A percentile compares a stretch with the other conserved stretches of the same genome.
phyloP scores from a whole-genome alignment of 2,329 filamentous ascomycete species.

The Paecilomyces sp. region DNA sequence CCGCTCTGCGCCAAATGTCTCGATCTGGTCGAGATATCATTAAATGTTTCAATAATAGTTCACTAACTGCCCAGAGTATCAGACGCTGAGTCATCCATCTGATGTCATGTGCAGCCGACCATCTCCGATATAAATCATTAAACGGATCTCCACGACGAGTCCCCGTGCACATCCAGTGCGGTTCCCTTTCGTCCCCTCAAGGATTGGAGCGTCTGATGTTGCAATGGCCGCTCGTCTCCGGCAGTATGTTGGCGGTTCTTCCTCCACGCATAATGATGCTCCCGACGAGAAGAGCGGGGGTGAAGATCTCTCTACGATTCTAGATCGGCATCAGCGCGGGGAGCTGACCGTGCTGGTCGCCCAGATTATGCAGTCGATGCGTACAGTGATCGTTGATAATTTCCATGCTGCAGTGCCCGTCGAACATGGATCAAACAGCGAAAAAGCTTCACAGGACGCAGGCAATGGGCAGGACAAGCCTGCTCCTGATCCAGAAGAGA shows the following conservation, averaged over 20 bases:
- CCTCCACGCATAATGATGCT: constrained; percentile 1
- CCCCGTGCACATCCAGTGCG: not conserved
- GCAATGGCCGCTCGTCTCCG: constrained; percentile 5
- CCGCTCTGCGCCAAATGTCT: not conserved
- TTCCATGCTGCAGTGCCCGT: constrained; percentile 22
- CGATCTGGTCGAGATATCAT: too few relatives aligned
- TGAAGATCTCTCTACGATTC: constrained; percentile 35
- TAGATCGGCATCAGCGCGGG: constrained; percentile 34
- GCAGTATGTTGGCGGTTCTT: constrained; percentile 20
- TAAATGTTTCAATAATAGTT: too few relatives aligned
- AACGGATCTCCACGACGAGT: not conserved
- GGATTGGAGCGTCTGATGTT: not conserved
- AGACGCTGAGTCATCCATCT: not conserved
- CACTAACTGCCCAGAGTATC: too few relatives aligned
- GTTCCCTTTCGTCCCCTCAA: not conserved
- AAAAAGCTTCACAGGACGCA: constrained; percentile 17
- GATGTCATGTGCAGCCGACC: not conserved
- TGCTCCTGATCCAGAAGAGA: too few relatives aligned
- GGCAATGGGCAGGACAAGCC: not conserved
- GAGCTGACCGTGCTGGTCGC: constrained; percentile 36
- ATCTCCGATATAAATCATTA: not conserved
- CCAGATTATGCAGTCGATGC: constrained; percentile 33
- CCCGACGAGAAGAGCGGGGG: constrained; percentile 11
- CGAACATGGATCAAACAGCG: constrained; percentile 10
- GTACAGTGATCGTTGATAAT: constrained; percentile 27